Base-by-base conservation (phyloP, 2,329 filamentous ascomycete species). In the Fusarium beomiforme region DNA sequence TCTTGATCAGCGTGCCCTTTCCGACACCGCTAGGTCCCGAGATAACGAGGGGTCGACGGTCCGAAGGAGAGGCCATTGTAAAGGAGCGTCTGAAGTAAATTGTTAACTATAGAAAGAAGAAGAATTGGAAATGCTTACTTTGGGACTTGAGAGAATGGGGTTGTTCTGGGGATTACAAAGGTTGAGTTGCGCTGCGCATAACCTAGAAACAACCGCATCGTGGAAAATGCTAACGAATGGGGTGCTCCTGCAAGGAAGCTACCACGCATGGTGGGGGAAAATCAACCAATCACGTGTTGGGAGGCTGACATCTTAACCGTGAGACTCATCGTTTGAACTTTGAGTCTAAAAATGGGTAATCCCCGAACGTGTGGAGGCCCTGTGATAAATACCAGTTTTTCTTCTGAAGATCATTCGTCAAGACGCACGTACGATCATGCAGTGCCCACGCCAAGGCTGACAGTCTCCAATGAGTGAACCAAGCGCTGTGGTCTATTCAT, bases 21-120 rank as follows among this genome's bases (percentile, higher is more conserved):
- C 93, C 93, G 50, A 93, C 89, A 79, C 93, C 93, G 14, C 89
- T 92, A 68, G 93, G 93, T 60, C 93, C 93, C 51, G 90, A 93
- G 81, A 96, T 92, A 75, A 96, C 90, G 76, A 95, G 86, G 17
- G 92, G 92, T 34, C 89, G 87, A 72, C 82, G 81, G 77, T 89
- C 86, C 58, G 82, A 73, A 17, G 85, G 83, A 42, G 49, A 71
- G 59, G 73, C 68, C 75, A 77, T 77, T 64, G 70, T 64, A 69
- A 75, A 68, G 29, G 50, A 71, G 53, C 60, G 70, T 54, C 70
- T 72, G 5, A 2, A 14, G 54, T 6, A 6, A 39, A 6, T 7
- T 3, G 6, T 42, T 24, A 42, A n/a, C n/a, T n/a, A n/a, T n/a
- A 21, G 24, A 6, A 5, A 33, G 34, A 5, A 4, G 2, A 10